Evolutionary conservation across 2,329 filamentous ascomycete genomes (phyloP).

Genomic region (Sporothrix brunneoviolacea): DNA sequence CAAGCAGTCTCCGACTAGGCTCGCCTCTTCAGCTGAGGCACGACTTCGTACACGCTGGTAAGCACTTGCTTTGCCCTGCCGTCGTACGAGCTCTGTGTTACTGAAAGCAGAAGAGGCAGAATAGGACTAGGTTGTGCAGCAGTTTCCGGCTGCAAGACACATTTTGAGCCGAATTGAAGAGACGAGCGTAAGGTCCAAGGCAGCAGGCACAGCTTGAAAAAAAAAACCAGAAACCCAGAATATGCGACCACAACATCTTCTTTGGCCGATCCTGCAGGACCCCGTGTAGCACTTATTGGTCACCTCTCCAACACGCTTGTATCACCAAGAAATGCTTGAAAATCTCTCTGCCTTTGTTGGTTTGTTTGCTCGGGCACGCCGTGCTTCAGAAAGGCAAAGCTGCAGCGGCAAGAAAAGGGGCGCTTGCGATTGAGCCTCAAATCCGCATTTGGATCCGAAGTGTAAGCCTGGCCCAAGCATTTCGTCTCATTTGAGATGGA

Average conservation of each 20-base stretch:
- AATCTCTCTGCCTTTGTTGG: too few species aligned
- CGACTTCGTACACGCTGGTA: slow-evolving; percentile 1
- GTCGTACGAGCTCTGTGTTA: neutral
- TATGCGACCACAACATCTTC: neutral
- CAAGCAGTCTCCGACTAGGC: too few species aligned
- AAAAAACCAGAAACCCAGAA: neutral
- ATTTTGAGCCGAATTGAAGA: too few species aligned
- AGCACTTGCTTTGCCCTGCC: neutral
- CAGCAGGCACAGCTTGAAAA: neutral
- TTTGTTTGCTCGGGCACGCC: too few species aligned
- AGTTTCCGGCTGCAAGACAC: too few species aligned
- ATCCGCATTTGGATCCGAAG: too few species aligned
- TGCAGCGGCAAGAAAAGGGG: too few species aligned
- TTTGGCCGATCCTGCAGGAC: slow-evolving; percentile 12
- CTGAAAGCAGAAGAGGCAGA: neutral
- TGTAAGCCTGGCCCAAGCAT: neutral
- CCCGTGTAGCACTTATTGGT: slow-evolving; percentile 8
- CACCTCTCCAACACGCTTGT: neutral
- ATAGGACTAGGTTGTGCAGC: too few species aligned
- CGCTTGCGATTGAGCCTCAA: too few species aligned
- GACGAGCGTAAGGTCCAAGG: neutral
- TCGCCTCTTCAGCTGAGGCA: slow-evolving; percentile 10
- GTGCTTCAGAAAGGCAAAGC: too few species aligned
- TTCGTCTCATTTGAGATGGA: neutral
- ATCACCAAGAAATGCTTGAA: too few species aligned